A percentile compares a stretch with the other conserved stretches of the same genome.
These are phyloP conservation scores for Penicillium olsonii DNA, from an alignment of 2,329 filamentous ascomycete species.

Conservation along the genomic window DNA sequence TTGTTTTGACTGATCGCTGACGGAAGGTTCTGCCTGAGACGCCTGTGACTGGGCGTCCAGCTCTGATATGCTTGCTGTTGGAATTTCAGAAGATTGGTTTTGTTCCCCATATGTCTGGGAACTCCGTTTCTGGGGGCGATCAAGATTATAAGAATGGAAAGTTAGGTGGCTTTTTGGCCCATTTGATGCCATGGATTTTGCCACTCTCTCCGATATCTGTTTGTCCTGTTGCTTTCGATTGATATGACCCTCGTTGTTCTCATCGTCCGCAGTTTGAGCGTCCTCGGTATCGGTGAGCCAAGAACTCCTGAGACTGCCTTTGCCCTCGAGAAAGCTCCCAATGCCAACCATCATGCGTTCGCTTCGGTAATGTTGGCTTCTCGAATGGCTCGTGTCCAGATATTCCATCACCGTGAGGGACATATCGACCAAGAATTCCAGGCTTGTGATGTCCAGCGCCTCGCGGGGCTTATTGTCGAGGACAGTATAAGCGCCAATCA, in stretches of 20 bases:
- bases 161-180: too few species aligned
- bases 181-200: too few species aligned
- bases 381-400: constrained; percentile 55
- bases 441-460: constrained; percentile 41
- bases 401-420: constrained; percentile 58
- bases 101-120: too few species aligned
- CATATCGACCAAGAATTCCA: constrained; percentile 48
- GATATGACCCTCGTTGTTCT: neutral
- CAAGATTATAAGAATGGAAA: too few species aligned
- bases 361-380: constrained; percentile 47
- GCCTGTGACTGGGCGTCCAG: too few species aligned
- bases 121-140: too few species aligned
- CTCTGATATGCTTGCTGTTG: too few species aligned
- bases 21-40: too few species aligned
- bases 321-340: constrained; percentile 51
- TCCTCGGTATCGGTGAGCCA: constrained; percentile 16
- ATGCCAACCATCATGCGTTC: constrained; percentile 59
- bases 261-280: too few species aligned
- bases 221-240: neutral
- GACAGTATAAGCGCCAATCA: constrained; percentile 61
- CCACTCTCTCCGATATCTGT: too few species aligned
- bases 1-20: too few species aligned
- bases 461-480: constrained; percentile 55
- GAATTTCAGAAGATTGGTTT: too few species aligned
- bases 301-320: constrained; percentile 25